Conservation (phyloP, 164 flowering plant genomes). For the Nymphaea thermarum region DNA sequence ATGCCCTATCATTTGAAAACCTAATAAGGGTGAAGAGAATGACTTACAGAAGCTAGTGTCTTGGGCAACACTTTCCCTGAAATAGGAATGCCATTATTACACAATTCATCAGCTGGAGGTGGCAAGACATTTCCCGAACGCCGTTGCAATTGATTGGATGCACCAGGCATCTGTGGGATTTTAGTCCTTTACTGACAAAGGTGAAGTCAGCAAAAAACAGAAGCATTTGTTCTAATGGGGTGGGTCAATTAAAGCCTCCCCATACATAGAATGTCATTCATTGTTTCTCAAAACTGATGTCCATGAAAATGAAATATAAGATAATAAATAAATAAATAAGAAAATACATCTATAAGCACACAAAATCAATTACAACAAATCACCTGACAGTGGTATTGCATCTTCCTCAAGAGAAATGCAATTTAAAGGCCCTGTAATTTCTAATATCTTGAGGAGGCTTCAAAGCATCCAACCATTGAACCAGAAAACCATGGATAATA, state of each 20-base stretch:
- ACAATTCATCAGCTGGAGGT: constrained; percentile 34
- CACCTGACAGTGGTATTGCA: no score
- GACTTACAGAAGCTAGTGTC: constrained; percentile 27
- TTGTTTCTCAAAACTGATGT: background rate
- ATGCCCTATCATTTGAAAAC: background rate
- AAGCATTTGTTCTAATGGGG: background rate
- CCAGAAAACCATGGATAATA: no score
- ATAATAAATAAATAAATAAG: background rate
- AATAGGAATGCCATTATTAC: constrained; percentile 9
- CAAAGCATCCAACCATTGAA: no score
- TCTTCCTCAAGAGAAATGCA: no score
- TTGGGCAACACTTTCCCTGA: constrained; percentile 16
- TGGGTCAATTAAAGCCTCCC: no score
- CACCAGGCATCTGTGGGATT: constrained; percentile 41
- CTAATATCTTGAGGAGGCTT: no score
- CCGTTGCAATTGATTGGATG: constrained; percentile 24
- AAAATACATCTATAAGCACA: background rate
- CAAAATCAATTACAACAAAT: no score
- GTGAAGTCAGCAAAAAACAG: background rate
- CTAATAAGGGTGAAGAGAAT: background rate
- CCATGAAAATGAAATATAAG: background rate
- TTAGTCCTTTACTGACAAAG: constrained; percentile 10
- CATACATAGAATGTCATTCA: no score
- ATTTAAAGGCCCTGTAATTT: no score
- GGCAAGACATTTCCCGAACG: constrained; percentile 46